Evolutionary conservation across 208 protist species (phyloP), one percentile per base, ranked within the genome.

Genomic region (Crithidia fasciculata): DNA sequence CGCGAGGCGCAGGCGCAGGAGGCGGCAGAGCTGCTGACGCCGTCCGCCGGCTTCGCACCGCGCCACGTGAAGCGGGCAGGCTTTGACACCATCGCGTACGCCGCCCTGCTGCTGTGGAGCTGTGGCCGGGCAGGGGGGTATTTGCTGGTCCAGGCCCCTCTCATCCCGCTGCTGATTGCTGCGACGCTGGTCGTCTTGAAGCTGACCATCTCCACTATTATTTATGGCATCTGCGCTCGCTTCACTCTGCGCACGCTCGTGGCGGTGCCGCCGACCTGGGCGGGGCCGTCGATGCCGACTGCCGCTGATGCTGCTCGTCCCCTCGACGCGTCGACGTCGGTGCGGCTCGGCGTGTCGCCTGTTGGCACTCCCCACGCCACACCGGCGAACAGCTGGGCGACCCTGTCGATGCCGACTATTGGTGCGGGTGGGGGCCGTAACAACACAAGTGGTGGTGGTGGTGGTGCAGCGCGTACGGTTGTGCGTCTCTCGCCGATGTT

Each of bases 51-150:
- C 63, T 86, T 88, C 57, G 74, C 80, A 45, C 83, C 79, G 44
- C 88, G 86, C 39, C 78, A 84, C 45, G 75, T 81, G 15, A 69
- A 70, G 43, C 83, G 81, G 15, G 62, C 72, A 2, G 83, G 81
- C 45, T 82, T 88, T 49, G 74, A 85, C 72, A 72, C 77, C 36
- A 64, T 85, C 18, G 65, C 86, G 16, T 86, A 86, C 71, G 76
- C 76, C 12, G 81, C 78, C 12, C 63, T 88, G 36, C 56, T 91
- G 13, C 72, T 86, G 37, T 88, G 83, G 86, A 81, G 74, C 60
- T 39, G 79, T 56, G 66, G 19, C 19, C 78, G 77, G 19, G 62
- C 84, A 55, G 76, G 44, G n/a, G 47, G 65, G 5, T 28, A 73
- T 10, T 53, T 88, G 37, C 57, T 85, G 15, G n/a, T 59, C 10